Base-by-base conservation (phyloP, 192 early-diverging fungal species). In the Backusella westeae region DNA sequence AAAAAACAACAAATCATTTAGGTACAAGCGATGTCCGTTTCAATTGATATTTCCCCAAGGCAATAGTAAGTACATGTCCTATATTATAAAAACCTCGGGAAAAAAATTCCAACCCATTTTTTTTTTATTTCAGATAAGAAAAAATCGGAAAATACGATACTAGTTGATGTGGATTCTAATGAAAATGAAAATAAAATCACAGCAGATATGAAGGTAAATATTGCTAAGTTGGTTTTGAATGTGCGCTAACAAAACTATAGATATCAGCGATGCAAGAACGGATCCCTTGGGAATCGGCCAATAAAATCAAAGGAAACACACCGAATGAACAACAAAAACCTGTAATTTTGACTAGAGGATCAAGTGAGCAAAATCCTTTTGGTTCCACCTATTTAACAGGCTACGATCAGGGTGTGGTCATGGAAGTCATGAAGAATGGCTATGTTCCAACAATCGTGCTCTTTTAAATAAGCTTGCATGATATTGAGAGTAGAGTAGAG, bases 281-380 rank as follows among this genome's bases (percentile, higher is more conserved):
- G 44, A 82, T 80, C 14, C 75, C 77, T 63, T 73, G 67, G 67
- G 56, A 63, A 14, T 68, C 65, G 21, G 73, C 68, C 46, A 77
- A 78, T 36, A 68, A 36, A 75, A 69, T 74, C 15, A 75, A 77
- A 52, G 83, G 69, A 70, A 79, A 69, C 36, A 66, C 67, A 34
- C 49, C 80, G 19, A 71, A 78, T 41, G 68, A 75, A 76, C 75
- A 72, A 69, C 84, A 76, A 68, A 83, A 74, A 42, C 90, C 85
- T 14, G 84, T 94, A 21, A 87, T 93, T 39, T 84, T 91, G 35
- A 89, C 83, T 38, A 85, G 90, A 6, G 89, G 88, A 21, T 89
- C 89, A 14, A 88, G 84, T 59, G 86, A 86, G 38, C 88, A 91
- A 49, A 91, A 92, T 74, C 93, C 93, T 1, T 93, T 93, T 81